phyloP scores from a whole-genome alignment of 2,329 filamentous ascomycete genomes.

The Fusarium kyushuense region DNA sequence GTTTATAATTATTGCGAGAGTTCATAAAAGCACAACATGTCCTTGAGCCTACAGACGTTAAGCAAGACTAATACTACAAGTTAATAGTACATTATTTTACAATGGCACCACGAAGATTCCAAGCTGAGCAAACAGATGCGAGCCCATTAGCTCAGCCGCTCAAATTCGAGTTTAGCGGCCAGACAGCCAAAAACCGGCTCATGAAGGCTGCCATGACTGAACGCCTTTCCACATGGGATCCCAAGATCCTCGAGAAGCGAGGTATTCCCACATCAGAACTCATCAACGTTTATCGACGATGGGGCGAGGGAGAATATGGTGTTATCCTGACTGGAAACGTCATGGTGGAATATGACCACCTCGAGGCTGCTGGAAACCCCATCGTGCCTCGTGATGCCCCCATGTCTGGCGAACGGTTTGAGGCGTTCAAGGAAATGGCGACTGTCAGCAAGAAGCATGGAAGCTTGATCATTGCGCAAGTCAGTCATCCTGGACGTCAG shows the following conservation, averaged over 20 bases:
- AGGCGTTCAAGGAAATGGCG: slow-evolving; percentile 69
- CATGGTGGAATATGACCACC: slow-evolving; percentile 71
- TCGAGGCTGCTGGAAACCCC: slow-evolving; percentile 67
- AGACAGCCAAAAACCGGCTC: slow-evolving; percentile 72
- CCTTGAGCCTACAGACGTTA: rapidly evolving
- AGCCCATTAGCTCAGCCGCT: slow-evolving; percentile 58
- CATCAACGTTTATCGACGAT: slow-evolving; percentile 68
- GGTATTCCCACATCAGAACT: slow-evolving; percentile 56
- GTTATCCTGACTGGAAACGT: slow-evolving; percentile 73
- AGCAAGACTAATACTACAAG: rapidly evolving
- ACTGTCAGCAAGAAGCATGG: slow-evolving; percentile 67
- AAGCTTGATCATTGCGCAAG: slow-evolving; percentile 69
- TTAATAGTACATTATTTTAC: not conserved
- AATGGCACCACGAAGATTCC: slow-evolving; percentile 26
- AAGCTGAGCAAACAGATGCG: slow-evolving; percentile 8
- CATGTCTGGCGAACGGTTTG: slow-evolving; percentile 69
- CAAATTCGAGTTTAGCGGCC: slow-evolving; percentile 63
- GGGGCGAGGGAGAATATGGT: slow-evolving; percentile 69
- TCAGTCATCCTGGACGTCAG: slow-evolving; percentile 63
- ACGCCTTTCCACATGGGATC: slow-evolving; percentile 70
- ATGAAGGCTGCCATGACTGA: slow-evolving; percentile 77
- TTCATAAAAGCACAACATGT: not conserved
- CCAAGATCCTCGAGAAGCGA: slow-evolving; percentile 63
- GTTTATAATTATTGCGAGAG: no score
- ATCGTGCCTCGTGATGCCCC: slow-evolving; percentile 67